Conservation (phyloP, 495 filamentous ascomycete genomes). For the Neurospora sublineolata region DNA sequence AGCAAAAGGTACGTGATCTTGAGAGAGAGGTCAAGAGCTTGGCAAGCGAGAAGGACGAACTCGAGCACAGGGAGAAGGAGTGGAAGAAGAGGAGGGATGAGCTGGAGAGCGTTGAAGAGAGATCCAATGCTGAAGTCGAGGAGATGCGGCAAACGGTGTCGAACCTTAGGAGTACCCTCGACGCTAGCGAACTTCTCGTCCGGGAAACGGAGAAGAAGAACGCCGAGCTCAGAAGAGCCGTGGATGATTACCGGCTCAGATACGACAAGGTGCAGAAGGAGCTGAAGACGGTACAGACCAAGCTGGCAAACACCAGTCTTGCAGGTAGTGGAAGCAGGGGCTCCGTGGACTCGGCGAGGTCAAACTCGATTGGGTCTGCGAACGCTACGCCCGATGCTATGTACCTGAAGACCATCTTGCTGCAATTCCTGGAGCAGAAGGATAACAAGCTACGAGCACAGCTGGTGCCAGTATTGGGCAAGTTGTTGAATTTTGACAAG, state of each 20-base stretch:
- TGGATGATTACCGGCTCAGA: constrained; percentile 64
- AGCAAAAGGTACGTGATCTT: constrained; percentile 62
- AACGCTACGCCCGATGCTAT: constrained; percentile 54
- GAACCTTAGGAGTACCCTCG: constrained; percentile 66
- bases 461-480: constrained; percentile 82
- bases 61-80: constrained; percentile 50
- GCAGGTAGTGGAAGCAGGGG: constrained; percentile 12
- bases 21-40: constrained; percentile 66
- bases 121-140: constrained; percentile 54
- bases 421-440: constrained; percentile 90
- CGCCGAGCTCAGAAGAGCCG: constrained; percentile 54
- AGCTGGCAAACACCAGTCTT: constrained; percentile 12
- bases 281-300: constrained; percentile 29
- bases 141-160: constrained; percentile 70
- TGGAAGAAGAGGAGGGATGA: constrained; percentile 64
- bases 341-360: constrained; percentile 1
- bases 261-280: constrained; percentile 75
- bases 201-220: constrained; percentile 73
- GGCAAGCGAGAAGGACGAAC: constrained; percentile 54
- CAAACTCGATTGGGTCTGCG: constrained; percentile 3
- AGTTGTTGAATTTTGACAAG: constrained; percentile 86
- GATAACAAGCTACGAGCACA: constrained; percentile 85
- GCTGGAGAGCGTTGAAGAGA: constrained; percentile 56
- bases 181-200: constrained; percentile 77
- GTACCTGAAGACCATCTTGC: constrained; percentile 88